These are phyloP conservation scores for Mycosphaerella arachidis DNA, from an alignment of 2,329 filamentous ascomycete genomes.

Conservation along the genomic window DNA sequence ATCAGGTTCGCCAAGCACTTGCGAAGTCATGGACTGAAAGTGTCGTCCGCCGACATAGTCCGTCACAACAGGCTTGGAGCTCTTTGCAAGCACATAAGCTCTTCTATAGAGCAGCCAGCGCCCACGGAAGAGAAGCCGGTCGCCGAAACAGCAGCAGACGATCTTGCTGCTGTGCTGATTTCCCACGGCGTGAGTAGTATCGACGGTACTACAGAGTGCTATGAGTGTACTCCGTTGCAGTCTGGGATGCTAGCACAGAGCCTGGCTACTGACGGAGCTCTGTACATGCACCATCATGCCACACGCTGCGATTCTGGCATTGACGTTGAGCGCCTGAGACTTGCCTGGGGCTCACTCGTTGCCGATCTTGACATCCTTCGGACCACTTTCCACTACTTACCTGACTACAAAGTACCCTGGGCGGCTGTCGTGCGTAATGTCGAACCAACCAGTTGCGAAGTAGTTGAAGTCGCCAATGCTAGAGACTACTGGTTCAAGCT, in stretches of 20 bases:
- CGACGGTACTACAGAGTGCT: background rate
- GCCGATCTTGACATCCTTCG: conserved; percentile 11
- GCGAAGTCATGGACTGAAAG: conserved; percentile 8
- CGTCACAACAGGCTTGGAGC: conserved; percentile 11
- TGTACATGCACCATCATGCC: conserved; percentile 15
- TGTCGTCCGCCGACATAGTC: conserved; percentile 11
- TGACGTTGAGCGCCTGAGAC: conserved; percentile 4
- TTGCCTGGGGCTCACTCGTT: conserved; percentile 8
- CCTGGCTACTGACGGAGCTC: conserved; percentile 11
- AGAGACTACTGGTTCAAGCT: conserved; percentile 7
- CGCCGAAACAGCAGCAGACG: background rate
- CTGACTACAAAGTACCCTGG: conserved; percentile 9
- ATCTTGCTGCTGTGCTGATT: background rate
- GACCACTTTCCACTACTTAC: conserved; percentile 15
- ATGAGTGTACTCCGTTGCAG: conserved; percentile 14
- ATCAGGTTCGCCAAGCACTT: conserved; percentile 14
- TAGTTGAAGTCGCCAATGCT: conserved; percentile 1
- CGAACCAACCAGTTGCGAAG: conserved; percentile 1
- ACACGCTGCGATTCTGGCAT: conserved; percentile 4
- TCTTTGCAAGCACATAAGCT: conserved; percentile 4
- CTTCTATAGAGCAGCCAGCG: background rate
- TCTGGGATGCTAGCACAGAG: conserved; percentile 15
- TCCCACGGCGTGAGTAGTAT: background rate
- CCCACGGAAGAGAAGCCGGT: background rate
- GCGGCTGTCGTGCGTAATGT: conserved; percentile 8